Evolutionary conservation across 805 yeast genomes (phyloP), one percentile per base, ranked within the genome.

Genomic region (Brettanomyces naardenensis): DNA sequence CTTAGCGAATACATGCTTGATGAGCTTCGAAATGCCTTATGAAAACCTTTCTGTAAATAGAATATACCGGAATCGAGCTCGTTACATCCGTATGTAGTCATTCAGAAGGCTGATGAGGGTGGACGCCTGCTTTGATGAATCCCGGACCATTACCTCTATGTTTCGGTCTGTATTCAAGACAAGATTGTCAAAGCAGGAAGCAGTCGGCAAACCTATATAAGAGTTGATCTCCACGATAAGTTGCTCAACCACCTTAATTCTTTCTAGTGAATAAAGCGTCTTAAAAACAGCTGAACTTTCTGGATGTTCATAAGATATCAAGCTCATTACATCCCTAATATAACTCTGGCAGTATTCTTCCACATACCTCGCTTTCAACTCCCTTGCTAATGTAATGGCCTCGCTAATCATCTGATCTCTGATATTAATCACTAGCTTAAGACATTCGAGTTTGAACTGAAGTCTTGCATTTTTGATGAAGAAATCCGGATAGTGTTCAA

Each of bases 281-380:
- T 58, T 54, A 14, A 69, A 66, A 32, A 61, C 62, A 23, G 51
- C 53, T 4, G 68, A 52, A 4, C 51, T 41, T 31, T 42, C 40
- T 1, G 80, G 80, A 37, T 75, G 61, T 7, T 67, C 66, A 44
- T 68, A 77, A 3, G 80, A 78, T 33, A 78, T 50, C 21, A 78
- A 52, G 3, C 74, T 61, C 6, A 75, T 71, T 0, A 76, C 60
- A 31, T 71, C 69, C 28, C 64, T 60, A 22, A 78, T 48, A 41
- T 60, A 58, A 6, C 58, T 55, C 22, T 57, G 60, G 29, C 63
- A 61, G 1, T 38, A 32, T n/a, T 62, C 56, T 11, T 30, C n/a
- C 6, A 47, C 50, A 41, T 56, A 70, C 19, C 52, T 42, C 3
- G 46, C 39, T 35, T 62, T 57, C 31, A 73, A 46, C 10, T 48